Evolutionary conservation across 139 green algal genomes (phyloP).

Genomic region (Spirogloea muscicola): DNA sequence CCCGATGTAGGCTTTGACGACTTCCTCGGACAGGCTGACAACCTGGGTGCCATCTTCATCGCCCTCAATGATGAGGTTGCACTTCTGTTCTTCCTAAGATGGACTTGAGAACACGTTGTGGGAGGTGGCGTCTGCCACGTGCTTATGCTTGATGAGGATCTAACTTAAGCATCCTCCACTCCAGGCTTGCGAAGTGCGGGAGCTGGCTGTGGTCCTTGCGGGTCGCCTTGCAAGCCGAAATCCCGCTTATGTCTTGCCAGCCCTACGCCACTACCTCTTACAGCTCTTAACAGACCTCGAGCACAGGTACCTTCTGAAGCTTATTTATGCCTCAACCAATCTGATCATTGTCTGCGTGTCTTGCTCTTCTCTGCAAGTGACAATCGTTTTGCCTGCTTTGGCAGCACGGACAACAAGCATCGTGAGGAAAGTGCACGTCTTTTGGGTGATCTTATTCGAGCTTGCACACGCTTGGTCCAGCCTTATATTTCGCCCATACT

Average conservation of each 20-base stretch:
- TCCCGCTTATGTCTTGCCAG: slow-evolving; percentile 83
- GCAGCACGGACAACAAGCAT: slow-evolving; percentile 58
- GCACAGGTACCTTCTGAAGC: too few species aligned
- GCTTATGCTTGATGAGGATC: too few species aligned
- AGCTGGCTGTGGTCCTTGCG: slow-evolving; percentile 67
- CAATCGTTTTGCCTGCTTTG: too few species aligned
- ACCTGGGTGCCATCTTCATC: slow-evolving; percentile 77
- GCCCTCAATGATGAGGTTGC: slow-evolving; percentile 92
- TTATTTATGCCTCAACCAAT: too few species aligned
- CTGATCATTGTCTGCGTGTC: too few species aligned
- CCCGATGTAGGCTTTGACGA: slow-evolving; percentile 61
- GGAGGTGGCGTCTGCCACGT: too few species aligned
- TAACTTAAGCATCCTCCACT: too few species aligned
- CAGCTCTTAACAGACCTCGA: slow-evolving; percentile 84
- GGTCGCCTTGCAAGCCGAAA: slow-evolving; percentile 75
- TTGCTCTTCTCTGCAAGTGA: too few species aligned
- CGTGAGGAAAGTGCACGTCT: slow-evolving; percentile 70
- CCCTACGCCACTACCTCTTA: slow-evolving; percentile 80
- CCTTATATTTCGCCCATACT: slow-evolving; percentile 82
- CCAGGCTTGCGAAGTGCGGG: slow-evolving; percentile 62
- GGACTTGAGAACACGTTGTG: too few species aligned
- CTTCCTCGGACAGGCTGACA: slow-evolving; percentile 67
- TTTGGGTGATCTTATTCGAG: slow-evolving; percentile 76
- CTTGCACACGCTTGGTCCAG: slow-evolving; percentile 66
- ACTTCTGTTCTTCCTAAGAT: too few species aligned